Conservation (phyloP, 2,329 filamentous ascomycete species). For the Pezicula radicicola region DNA sequence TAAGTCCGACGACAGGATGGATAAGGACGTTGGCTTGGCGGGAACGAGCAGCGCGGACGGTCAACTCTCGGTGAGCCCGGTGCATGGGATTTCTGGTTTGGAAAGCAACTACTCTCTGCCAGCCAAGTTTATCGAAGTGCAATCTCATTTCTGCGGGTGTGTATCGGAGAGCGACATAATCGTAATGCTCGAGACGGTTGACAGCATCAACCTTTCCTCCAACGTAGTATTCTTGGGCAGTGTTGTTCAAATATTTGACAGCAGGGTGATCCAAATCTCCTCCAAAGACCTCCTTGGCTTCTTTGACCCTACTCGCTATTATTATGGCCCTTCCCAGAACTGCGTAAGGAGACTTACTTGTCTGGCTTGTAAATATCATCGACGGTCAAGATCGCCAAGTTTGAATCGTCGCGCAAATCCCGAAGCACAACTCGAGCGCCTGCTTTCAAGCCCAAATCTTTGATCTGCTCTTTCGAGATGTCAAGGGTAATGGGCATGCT, state of each 20-base stretch:
- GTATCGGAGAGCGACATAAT: slow-evolving; percentile 95
- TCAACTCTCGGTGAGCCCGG: slow-evolving; percentile 95
- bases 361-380: slow-evolving; percentile 94
- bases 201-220: slow-evolving; percentile 96
- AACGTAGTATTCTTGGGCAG: slow-evolving; percentile 83
- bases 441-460: slow-evolving; percentile 71
- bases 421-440: slow-evolving; percentile 83
- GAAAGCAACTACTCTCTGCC: slow-evolving; percentile 97
- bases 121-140: slow-evolving; percentile 99
- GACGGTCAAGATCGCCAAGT: slow-evolving; percentile 91
- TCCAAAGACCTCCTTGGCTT: slow-evolving; percentile 93
- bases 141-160: slow-evolving; percentile 91
- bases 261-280: slow-evolving; percentile 89
- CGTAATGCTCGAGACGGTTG: slow-evolving; percentile 95
- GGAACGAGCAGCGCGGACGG: slow-evolving; percentile 90
- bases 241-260: slow-evolving; percentile 82
- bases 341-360: slow-evolving; percentile 57
- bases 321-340: slow-evolving; percentile 1
- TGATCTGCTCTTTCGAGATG: slow-evolving; percentile 70
- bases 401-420: slow-evolving; percentile 94
- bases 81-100: slow-evolving; percentile 99
- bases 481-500: slow-evolving; percentile 97
- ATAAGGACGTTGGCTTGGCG: slow-evolving; percentile 99
- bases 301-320: slow-evolving; percentile 60
- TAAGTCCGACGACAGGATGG: slow-evolving; percentile 96